These are phyloP conservation scores for Zizania palustris DNA, from an alignment of 202 grass and related monocot species.

Conservation along the genomic window DNA sequence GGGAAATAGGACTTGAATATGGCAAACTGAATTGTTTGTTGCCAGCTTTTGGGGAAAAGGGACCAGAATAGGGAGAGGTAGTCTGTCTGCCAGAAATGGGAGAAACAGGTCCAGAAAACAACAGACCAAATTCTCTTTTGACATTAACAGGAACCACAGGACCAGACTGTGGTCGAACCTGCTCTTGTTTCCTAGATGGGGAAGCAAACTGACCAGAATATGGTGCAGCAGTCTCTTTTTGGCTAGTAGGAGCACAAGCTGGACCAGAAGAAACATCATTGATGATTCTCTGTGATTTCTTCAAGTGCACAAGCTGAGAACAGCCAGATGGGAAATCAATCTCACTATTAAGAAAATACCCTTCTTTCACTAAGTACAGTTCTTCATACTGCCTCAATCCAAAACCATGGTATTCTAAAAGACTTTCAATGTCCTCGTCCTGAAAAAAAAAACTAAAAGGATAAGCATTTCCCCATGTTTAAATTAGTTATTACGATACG, in stretches of 20 bases:
- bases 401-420: conserved; percentile 84
- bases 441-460: conserved; percentile 42
- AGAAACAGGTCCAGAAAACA: conserved; percentile 37
- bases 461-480: conserved; percentile 11
- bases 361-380: conserved; percentile 80
- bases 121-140: conserved; percentile 25
- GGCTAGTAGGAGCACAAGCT: conserved; percentile 33
- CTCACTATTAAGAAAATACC: conserved; percentile 72
- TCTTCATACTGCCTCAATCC: conserved; percentile 78
- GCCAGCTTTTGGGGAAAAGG: conserved; percentile 39
- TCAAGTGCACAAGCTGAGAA: conserved; percentile 70
- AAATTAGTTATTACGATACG: conserved; percentile 30
- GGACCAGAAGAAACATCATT: conserved; percentile 64
- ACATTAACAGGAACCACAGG: conserved; percentile 30
- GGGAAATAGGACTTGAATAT: conserved; percentile 42
- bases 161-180: conserved; percentile 30
- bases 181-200: conserved; percentile 40
- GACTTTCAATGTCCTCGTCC: conserved; percentile 69
- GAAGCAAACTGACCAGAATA: conserved; percentile 32
- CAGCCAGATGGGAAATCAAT: conserved; percentile 62
- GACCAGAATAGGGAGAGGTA: conserved; percentile 17
- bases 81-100: conserved; percentile 37
- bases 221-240: conserved; percentile 34
- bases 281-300: conserved; percentile 66
- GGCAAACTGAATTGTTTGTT: conserved; percentile 39